Evolutionary conservation across 1,284 basidiomycete species (phyloP).

Genomic region (Papiliotrema nemorosa): DNA sequence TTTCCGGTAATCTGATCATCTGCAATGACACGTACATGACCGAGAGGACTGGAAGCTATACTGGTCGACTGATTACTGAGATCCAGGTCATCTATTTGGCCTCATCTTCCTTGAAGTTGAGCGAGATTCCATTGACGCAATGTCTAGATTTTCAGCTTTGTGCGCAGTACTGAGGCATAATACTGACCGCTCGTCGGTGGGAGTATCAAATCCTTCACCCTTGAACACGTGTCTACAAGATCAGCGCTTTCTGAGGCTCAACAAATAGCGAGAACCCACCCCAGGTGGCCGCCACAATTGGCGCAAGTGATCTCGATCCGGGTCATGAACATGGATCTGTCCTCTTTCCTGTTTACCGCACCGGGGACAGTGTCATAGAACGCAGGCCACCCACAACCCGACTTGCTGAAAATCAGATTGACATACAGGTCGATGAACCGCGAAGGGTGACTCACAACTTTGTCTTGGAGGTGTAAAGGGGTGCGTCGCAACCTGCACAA

Average conservation of each 20-base stretch:
- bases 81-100: not conserved
- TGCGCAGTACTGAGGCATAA: constrained; percentile 47
- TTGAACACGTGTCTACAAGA: constrained; percentile 84
- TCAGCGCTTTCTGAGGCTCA: no score
- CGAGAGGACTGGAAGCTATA: no score
- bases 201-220: constrained; percentile 64
- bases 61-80: no score
- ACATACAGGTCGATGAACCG: not conserved
- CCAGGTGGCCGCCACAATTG: constrained; percentile 39
- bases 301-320: constrained; percentile 48
- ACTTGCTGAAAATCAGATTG: constrained; percentile 52
- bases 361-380: constrained; percentile 94
- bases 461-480: constrained; percentile 76
- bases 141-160: constrained; percentile 54
- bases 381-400: constrained; percentile 95
- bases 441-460: constrained; percentile 60
- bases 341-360: constrained; percentile 63
- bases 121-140: constrained; percentile 85
- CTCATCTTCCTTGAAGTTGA: constrained; percentile 66
- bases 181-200: constrained; percentile 25
- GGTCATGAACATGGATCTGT: constrained; percentile 50
- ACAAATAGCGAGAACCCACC: no score
- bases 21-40: no score
- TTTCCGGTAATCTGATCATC: no score
- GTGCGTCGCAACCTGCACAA: constrained; percentile 51